These are phyloP conservation scores for Aspergillus sp. DNA, from an alignment of 2,329 filamentous ascomycete species.

Conservation along the genomic window DNA sequence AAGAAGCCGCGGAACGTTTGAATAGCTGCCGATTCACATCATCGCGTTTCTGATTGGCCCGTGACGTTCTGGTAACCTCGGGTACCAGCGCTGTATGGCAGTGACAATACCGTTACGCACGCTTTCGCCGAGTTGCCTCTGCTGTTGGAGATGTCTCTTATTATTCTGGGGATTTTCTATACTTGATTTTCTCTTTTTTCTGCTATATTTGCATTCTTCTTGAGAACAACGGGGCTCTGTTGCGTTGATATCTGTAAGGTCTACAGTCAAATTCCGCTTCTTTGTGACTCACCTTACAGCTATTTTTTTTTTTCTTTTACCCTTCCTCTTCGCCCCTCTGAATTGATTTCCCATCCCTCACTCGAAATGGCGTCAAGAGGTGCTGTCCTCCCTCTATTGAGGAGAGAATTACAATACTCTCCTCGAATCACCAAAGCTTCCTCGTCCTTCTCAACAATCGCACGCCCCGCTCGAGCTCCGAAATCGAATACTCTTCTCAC, in stretches of 20 bases:
- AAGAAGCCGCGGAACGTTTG: background rate
- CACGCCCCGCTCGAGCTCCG: slow-evolving; percentile 14
- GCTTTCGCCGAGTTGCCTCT: slow-evolving; percentile 6
- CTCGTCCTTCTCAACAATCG: slow-evolving; percentile 16
- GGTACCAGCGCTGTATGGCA: slow-evolving; percentile 4
- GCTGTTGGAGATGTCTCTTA: background rate
- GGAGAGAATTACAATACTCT: slow-evolving; percentile 29
- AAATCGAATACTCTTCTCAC: slow-evolving; percentile 14
- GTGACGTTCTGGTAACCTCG: background rate
- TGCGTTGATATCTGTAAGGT: background rate
- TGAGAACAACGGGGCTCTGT: background rate
- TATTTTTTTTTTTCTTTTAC: background rate
- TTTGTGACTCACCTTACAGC: background rate
- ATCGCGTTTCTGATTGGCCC: slow-evolving; percentile 20
- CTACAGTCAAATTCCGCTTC: too few relatives aligned
- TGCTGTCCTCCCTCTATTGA: slow-evolving; percentile 35
- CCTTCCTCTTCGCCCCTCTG: background rate
- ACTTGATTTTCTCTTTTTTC: background rate
- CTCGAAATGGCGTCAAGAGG: slow-evolving; percentile 37
- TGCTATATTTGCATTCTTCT: background rate
- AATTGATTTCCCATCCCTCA: background rate
- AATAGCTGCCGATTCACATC: slow-evolving; percentile 18
- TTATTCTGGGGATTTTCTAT: background rate
- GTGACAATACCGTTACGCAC: slow-evolving; percentile 21
- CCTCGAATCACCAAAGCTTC: slow-evolving; percentile 22